Evolutionary conservation across 148 eudicot genomes (phyloP), one percentile per base, ranked within the genome.

Genomic region (Fagopyrum tataricum): DNA sequence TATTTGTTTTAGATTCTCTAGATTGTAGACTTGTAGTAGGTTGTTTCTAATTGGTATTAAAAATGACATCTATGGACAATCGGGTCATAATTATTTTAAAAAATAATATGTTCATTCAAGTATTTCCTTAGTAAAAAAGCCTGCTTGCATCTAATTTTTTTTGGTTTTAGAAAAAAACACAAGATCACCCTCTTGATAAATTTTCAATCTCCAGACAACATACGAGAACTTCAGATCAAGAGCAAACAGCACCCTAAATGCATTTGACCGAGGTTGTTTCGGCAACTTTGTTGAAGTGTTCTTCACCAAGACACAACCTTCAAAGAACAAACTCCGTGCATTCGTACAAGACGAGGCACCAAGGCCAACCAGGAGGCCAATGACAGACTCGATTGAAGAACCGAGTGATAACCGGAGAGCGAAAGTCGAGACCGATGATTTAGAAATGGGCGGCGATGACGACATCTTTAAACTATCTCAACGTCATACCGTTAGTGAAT

Each of bases 141-240:
- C 37, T 31, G 37, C 2, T 31, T 31, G 37, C 37, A 31, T 31
- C 37, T 31, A 1, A 1, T 31, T 31, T 31, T 31, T 31, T 0
- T 31, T 31, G 1, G 2, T 31, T 31, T 31, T 31, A 31, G 37
- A 31, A 3, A 31, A 31, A 31, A 31, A 15, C 3, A 17, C 55
- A 49, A 49, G 2, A 1, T 7, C 61, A n/a, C 24, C 61, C 24
- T 46, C 11, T 13, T 46, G 0, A 46, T 20, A 55, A 58, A 8
- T 7, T 21, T 58, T 23, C 10, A 23, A 17, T 79, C 64, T 73
- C 1, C 93, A 90, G 96, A 90, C 96, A 44, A 90, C 96, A 15
- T 88, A 88, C 40, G 92, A 88, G 79, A 86, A 85, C 73, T 88
- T 88, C 72, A 83, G 96, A 70, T 84, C 79, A 66, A 85, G 92